These are phyloP conservation scores for Vicia sativa DNA, from an alignment of 306 rosid genomes.

Conservation along the genomic window DNA sequence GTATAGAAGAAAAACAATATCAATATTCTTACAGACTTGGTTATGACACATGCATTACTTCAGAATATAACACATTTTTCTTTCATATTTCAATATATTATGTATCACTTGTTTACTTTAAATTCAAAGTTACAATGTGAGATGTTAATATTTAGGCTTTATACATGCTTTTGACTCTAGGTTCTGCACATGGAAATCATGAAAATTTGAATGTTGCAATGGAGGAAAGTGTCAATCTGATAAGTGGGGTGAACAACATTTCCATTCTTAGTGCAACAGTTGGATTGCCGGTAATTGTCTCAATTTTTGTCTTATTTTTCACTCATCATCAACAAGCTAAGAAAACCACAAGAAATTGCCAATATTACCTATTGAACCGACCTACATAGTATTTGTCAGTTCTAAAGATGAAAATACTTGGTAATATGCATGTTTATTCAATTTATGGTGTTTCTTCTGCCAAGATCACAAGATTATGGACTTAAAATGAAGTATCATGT, in stretches of 20 bases:
- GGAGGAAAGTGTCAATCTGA: constrained; percentile 47
- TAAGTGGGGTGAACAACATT: constrained; percentile 60
- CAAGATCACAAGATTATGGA: no score
- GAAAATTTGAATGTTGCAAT: constrained; percentile 41
- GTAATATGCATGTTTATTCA: no score
- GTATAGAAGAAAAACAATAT: constrained; percentile 1
- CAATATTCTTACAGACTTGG: neutral
- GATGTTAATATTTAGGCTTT: constrained; percentile 31
- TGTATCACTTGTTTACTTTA: constrained; percentile 5
- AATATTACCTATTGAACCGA: no score
- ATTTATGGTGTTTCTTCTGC: no score
- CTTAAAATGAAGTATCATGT: no score
- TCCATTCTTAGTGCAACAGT: constrained; percentile 85
- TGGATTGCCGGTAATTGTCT: constrained; percentile 74
- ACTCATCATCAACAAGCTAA: constrained; percentile 30
- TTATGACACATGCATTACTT: constrained; percentile 8
- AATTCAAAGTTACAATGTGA: constrained; percentile 7
- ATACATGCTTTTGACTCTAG: constrained; percentile 43
- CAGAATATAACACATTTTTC: constrained; percentile 3
- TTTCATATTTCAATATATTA: constrained; percentile 14
- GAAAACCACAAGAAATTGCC: neutral
- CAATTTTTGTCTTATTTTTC: constrained; percentile 4
- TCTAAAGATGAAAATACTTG: no score
- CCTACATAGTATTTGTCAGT: no score
- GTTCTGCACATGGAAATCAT: constrained; percentile 72